Evolutionary conservation across 768 basidiomycete species (phyloP), one percentile per base, ranked within the genome.

Genomic region (Mycena haematopus): DNA sequence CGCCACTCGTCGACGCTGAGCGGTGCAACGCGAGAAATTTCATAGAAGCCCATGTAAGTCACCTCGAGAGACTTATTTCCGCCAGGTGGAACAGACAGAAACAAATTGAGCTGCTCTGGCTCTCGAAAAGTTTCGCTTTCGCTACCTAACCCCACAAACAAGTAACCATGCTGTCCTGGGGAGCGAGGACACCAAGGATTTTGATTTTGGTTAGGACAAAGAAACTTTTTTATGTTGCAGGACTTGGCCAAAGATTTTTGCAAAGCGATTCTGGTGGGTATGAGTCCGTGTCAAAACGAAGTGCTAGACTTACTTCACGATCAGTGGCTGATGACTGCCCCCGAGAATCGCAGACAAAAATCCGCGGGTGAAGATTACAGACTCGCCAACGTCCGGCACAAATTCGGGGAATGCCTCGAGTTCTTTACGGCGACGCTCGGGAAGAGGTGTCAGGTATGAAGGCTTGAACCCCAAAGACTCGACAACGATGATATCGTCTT

Each of bases 131-230:
- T 76, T 42, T 78, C 72, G 45, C 75, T 72, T 44, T 85, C 84
- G 44, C 72, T 76, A 10, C 80, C 80, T 54, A 85, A 74, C 19
- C 83, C 84, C 27, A 86, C 82, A 49, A 85, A 85, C 73, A 86
- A 82, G 65, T 79, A 86, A 1, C 84, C 84, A 60, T 85, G 82
- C 55, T 80, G 70, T 10, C 84, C 84, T 11, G 83, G 82, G 1
- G 57, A 68, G 6, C 73, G 70, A 3, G 84, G 84, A 47, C 81
- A 82, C 85, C 84, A 86, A 13, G 82, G 81, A 59, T 85, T 86
- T 52, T 81, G 79, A 51, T 80, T 78, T 19, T 82, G 69, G 33
- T 83, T 79, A 3, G 84, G 84, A 54, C 82, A 84, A 2, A 86
- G 68, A 67, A 83, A 83, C 33, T 76, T 79, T 8, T 70, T 69